Conservation (phyloP, 352 stramenopile genomes). For the Aphanomyces astaci region DNA sequence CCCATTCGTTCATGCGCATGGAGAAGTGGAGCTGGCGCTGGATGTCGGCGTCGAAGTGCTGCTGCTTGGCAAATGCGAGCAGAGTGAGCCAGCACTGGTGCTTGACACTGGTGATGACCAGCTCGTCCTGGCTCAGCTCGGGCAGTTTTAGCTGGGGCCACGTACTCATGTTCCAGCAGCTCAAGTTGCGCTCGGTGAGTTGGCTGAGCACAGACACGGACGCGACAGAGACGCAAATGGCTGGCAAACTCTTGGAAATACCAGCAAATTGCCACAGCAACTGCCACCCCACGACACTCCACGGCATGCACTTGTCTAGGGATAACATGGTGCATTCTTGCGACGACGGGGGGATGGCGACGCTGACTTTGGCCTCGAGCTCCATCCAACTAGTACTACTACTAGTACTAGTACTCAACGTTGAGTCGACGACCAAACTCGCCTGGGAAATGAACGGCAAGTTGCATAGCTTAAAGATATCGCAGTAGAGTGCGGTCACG, state of each 20-base stretch:
- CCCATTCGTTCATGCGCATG: constrained; percentile 60
- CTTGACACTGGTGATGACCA: constrained; percentile 59
- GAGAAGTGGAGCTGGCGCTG: constrained; percentile 12
- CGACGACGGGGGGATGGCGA: background rate
- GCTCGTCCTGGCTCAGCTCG: constrained; percentile 73
- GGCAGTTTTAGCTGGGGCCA: constrained; percentile 58
- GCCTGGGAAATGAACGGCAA: constrained; percentile 63
- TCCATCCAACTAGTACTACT: constrained; percentile 17
- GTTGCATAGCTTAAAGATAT: constrained; percentile 73
- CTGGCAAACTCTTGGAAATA: constrained; percentile 52
- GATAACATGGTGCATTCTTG: background rate
- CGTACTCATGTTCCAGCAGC: constrained; percentile 80
- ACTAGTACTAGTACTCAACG: no score
- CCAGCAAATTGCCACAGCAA: constrained; percentile 11
- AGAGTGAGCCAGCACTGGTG: constrained; percentile 71
- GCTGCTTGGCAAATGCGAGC: constrained; percentile 69
- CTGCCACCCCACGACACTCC: constrained; percentile 25
- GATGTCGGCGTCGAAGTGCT: constrained; percentile 27
- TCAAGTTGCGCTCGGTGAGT: constrained; percentile 71
- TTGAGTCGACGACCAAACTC: no score
- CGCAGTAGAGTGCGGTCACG: constrained; percentile 46
- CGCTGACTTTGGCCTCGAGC: background rate
- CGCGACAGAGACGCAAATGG: constrained; percentile 66
- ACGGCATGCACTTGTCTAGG: background rate
- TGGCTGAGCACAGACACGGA: constrained; percentile 78